These are phyloP conservation scores for Taxillus chinensis DNA, from an alignment of 164 flowering plant genomes.

Conservation along the genomic window DNA sequence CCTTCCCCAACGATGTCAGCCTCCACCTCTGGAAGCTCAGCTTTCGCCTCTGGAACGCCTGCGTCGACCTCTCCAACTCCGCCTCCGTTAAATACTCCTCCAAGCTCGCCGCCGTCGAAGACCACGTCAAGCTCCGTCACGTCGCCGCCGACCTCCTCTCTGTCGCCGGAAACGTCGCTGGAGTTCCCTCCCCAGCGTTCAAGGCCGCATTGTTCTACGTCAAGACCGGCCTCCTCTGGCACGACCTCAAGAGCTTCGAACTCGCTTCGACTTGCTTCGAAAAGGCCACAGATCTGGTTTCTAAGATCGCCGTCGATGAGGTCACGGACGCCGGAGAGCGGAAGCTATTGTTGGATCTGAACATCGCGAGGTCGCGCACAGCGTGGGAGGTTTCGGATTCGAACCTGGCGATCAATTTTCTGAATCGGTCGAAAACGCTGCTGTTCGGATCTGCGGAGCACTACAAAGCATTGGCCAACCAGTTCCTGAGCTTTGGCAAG, in stretches of 20 bases:
- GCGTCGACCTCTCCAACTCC: slow-evolving; percentile 80
- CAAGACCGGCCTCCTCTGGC: slow-evolving; percentile 75
- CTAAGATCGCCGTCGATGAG: slow-evolving; percentile 28
- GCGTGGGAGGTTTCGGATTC: slow-evolving; percentile 74
- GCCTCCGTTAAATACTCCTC: slow-evolving; percentile 12
- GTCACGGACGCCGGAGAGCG: slow-evolving; percentile 18
- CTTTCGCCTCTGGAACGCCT: slow-evolving; percentile 93
- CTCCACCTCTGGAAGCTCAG: slow-evolving; percentile 83
- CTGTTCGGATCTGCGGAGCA: slow-evolving; percentile 49
- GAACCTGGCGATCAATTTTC: slow-evolving; percentile 49
- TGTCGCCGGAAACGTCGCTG: slow-evolving; percentile 44
- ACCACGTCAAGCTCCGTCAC: slow-evolving; percentile 64
- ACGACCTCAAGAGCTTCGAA: slow-evolving; percentile 47
- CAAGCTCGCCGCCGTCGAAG: slow-evolving; percentile 12
- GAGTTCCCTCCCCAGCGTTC: slow-evolving; percentile 62
- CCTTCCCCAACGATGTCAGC: slow-evolving; percentile 52
- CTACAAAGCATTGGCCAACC: slow-evolving; percentile 44
- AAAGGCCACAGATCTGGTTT: slow-evolving; percentile 53
- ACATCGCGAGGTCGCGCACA: slow-evolving; percentile 43
- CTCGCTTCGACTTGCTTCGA: slow-evolving; percentile 71
- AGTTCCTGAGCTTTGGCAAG: slow-evolving; percentile 67
- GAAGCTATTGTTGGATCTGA: slow-evolving; percentile 16
- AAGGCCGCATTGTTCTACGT: slow-evolving; percentile 71
- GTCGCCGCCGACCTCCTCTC: slow-evolving; percentile 61
- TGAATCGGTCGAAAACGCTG: slow-evolving; percentile 52